These are phyloP conservation scores for Komagataella mondaviorum DNA, from an alignment of 805 yeast species.

Conservation along the genomic window DNA sequence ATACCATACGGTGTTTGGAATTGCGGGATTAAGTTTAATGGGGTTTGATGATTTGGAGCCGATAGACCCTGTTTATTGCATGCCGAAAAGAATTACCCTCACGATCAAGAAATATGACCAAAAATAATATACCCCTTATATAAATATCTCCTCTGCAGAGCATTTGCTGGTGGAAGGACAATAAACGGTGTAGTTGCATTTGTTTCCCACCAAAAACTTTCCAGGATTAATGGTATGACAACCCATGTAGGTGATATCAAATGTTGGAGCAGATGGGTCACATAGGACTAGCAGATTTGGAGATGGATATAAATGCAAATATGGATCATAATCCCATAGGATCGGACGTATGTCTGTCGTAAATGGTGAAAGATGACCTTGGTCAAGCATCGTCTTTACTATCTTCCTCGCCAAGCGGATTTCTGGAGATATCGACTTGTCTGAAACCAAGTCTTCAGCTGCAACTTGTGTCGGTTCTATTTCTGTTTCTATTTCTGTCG, in stretches of 20 bases:
- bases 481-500: conserved; percentile 11
- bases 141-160: conserved; percentile 30
- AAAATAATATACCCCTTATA: conserved; percentile 1
- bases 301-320: conserved; percentile 60
- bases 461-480: conserved; percentile 9
- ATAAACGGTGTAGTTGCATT: conserved; percentile 64
- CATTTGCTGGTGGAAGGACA: conserved; percentile 43
- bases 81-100: conserved; percentile 41
- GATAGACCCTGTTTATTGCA: conserved; percentile 79
- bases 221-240: conserved; percentile 73
- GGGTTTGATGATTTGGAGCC: conserved; percentile 43
- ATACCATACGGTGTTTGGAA: conserved; percentile 82
- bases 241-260: conserved; percentile 70
- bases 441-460: conserved; percentile 14
- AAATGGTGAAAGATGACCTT: conserved; percentile 81
- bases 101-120: not conserved
- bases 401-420: conserved; percentile 51
- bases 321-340: conserved; percentile 55
- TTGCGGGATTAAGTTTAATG: conserved; percentile 76
- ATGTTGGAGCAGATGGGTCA: conserved; percentile 60
- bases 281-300: conserved; percentile 55
- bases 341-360: conserved; percentile 45
- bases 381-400: conserved; percentile 74
- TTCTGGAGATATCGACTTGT: conserved; percentile 23
- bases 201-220: conserved; percentile 27